Conservation (phyloP, 345 rosid genomes). For the Rhizophora mangle region DNA sequence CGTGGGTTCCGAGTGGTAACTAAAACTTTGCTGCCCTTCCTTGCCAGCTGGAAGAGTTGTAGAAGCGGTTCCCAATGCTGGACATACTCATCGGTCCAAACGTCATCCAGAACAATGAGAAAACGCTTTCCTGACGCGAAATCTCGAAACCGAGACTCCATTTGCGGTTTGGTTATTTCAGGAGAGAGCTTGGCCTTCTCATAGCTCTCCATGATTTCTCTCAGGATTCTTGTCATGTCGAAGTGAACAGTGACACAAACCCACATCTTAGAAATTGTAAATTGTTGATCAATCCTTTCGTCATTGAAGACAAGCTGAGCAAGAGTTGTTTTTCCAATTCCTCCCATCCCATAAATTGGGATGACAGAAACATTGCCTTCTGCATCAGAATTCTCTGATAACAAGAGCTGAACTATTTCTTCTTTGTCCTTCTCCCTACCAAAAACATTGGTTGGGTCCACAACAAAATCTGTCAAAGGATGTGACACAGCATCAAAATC, state of each 20-base stretch:
- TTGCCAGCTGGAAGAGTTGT: neutral
- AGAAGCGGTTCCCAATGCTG: slow-evolving; percentile 16
- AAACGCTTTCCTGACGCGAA: slow-evolving; percentile 10
- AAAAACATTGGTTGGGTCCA: slow-evolving; percentile 7
- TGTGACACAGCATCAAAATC: neutral
- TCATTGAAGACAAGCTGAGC: slow-evolving; percentile 16
- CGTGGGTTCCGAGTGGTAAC: slow-evolving; percentile 18
- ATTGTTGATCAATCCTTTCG: neutral
- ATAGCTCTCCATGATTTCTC: slow-evolving; percentile 24
- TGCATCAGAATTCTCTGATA: neutral
- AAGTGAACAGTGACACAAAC: slow-evolving; percentile 9
- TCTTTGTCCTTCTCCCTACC: slow-evolving; percentile 16
- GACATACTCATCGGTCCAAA: slow-evolving; percentile 23
- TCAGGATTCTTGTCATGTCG: slow-evolving; percentile 14
- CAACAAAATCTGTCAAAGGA: neutral
- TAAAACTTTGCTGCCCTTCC: slow-evolving; percentile 18
- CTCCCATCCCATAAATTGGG: slow-evolving; percentile 21
- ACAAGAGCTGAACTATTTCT: slow-evolving; percentile 1
- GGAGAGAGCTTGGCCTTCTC: slow-evolving; percentile 8
- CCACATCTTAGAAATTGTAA: slow-evolving; percentile 17
- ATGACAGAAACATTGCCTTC: slow-evolving; percentile 8
- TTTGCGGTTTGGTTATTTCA: slow-evolving; percentile 1
- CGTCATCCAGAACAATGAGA: slow-evolving; percentile 32
- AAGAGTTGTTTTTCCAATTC: slow-evolving; percentile 23
- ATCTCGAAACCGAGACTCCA: slow-evolving; percentile 6